Percentiles rank a stretch among this genome's conserved stretches.
Evolutionary conservation across 1,139 yeast species (phyloP).

Genomic region (Yamadazyma pseudoaaseri): DNA sequence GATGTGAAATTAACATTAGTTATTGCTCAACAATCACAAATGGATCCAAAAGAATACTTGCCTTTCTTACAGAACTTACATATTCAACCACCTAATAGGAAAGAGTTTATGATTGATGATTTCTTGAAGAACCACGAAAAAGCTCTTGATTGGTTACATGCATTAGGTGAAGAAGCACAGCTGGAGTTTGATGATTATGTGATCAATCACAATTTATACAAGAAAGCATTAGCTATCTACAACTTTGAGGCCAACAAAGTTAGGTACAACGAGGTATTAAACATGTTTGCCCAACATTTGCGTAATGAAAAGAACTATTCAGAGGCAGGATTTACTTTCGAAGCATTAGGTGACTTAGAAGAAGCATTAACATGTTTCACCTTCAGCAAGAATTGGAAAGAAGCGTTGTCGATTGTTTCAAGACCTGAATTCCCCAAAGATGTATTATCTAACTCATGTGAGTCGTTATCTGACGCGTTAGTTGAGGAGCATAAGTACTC

Average conservation of each 20-base stretch:
- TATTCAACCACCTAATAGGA: constrained; percentile 62
- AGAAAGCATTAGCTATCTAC: constrained; percentile 63
- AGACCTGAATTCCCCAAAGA: constrained; percentile 34
- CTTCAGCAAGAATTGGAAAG: constrained; percentile 77
- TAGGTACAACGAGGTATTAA: constrained; percentile 56
- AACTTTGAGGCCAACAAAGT: constrained; percentile 46
- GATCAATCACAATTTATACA: constrained; percentile 70
- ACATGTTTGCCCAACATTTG: constrained; percentile 61
- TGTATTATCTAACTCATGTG: constrained; percentile 45
- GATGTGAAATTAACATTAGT: constrained; percentile 76
- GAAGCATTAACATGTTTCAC: constrained; percentile 71
- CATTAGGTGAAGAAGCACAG: constrained; percentile 46
- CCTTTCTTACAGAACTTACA: constrained; percentile 86
- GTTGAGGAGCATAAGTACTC: constrained; percentile 70
- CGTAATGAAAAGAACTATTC: constrained; percentile 52
- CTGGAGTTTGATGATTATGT: constrained; percentile 71
- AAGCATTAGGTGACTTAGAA: constrained; percentile 55
- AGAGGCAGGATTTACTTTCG: constrained; percentile 80
- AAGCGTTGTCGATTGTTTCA: constrained; percentile 66
- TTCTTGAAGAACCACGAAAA: constrained; percentile 63
- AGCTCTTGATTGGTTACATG: constrained; percentile 68
- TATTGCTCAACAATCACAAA: constrained; percentile 94
- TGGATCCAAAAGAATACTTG: constrained; percentile 95
- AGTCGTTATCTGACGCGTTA: constrained; percentile 56
- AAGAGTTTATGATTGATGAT: constrained; percentile 77